Base-by-base conservation (phyloP, 2,329 filamentous ascomycete species). In the Colletotrichum costaricense region DNA sequence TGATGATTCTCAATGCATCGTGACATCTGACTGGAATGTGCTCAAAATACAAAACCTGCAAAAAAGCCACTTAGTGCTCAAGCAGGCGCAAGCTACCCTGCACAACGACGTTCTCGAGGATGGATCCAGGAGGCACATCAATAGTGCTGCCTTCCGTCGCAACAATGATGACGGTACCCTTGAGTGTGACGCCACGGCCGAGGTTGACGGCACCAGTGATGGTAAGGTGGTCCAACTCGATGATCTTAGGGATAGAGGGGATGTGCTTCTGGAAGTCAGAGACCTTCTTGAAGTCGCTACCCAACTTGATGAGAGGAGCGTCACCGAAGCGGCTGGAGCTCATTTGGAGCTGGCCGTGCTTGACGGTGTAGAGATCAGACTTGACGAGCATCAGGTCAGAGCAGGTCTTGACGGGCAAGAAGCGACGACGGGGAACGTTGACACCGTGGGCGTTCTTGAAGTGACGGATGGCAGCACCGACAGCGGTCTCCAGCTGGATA, bases 341-440 rank as follows among this genome's bases (percentile, higher is more conserved):
- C 87, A 99, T 97, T 82, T 98, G 91, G 77, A 99, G 92, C 89
- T 98, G 96, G 78, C 97, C 97, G 87, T 99, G 97, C 92, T 98
- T 97, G 79, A 99, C 92, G 11, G 95, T 97, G 92, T 99, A 99
- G 74, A 99, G 91, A 82, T 99, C 97, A 30, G 97, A 98, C 91
- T 99, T 99, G 91, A 99, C 97, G 75, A 99, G 93, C 95, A 99
- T 97, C 77, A 99, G 90, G 83, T 99, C 97, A 67, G 97, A 99
- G 91, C 96, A 99, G 26, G 97, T 99, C 94, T 99, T 99, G 89
- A 99, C 97, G 75, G 97, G 97, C 88, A 99, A 91, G 94, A 99
- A 99, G 78, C 97, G 95, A 80, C 95, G 93, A 84, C 97, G 94
- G 76, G 97, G 97, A 68, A 99, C 97, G 85, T 99, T 99, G 88